phyloP scores from a whole-genome alignment of 2,329 filamentous ascomycete species.

The Colletotrichum sp. region DNA sequence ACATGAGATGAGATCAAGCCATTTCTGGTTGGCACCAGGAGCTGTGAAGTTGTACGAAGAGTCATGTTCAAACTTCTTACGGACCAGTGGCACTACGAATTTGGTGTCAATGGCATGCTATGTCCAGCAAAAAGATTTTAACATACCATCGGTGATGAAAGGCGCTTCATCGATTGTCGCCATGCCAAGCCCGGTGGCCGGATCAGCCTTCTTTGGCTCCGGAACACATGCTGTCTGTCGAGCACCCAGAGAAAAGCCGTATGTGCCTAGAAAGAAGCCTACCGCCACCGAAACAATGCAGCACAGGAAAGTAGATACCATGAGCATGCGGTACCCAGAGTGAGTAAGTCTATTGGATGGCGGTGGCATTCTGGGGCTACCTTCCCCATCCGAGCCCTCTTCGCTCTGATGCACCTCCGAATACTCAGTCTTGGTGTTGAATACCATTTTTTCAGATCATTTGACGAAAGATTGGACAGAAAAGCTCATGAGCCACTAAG shows the following conservation, averaged over 20 bases:
- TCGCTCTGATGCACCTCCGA: background rate
- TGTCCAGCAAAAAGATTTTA: too few species aligned
- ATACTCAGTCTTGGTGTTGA: background rate
- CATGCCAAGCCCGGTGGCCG: background rate
- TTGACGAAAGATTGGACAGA: background rate
- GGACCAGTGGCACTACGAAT: background rate
- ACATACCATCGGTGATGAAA: background rate
- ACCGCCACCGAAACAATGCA: background rate
- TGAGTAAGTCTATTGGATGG: background rate
- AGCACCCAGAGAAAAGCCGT: background rate
- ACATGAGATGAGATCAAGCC: background rate
- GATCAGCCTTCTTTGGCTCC: background rate
- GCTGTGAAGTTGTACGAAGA: background rate
- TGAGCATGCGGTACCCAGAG: background rate
- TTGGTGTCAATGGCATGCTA: background rate
- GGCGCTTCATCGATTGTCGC: background rate
- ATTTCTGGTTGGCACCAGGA: background rate
- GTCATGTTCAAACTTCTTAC: background rate
- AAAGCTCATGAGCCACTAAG: accelerated
- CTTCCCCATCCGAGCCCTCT: background rate
- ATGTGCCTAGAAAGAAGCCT: background rate
- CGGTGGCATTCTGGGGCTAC: background rate
- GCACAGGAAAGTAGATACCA: background rate
- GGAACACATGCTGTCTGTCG: background rate
- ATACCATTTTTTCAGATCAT: background rate